Evolutionary conservation across 495 filamentous ascomycete species (phyloP), one percentile per base, ranked within the genome.

Genomic region (Trichoderma asperelloides): DNA sequence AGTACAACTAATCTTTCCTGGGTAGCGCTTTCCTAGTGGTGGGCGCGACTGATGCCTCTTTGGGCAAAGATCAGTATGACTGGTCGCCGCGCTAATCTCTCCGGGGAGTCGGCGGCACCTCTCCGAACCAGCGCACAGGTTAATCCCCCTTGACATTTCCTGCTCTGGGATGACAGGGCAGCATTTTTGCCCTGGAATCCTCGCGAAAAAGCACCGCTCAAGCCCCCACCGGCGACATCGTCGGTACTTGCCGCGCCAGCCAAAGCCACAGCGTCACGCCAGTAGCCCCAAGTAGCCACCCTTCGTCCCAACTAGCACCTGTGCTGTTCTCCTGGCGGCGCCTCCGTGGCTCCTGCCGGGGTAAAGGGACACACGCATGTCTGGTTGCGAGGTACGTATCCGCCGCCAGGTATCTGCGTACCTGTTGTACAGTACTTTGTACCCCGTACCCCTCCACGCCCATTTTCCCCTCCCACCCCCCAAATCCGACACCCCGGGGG

Each of bases 91-190:
- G 55, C 55, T 60, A 60, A 60, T 60, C 55, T 60, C 25, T 60
- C 55, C 55, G 55, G 55, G 55, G 55, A 60, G 25, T 18, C 55
- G 55, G 55, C 55, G 55, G 55, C 55, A 60, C 55, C 55, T 60
- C 55, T 60, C 55, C 55, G 55, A 30, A 60, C 55, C 23, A 60
- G 55, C 55, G 23, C 55, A 60, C 55, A 60, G 55, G 55, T 18
- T 27, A 12, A 4, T 60, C 55, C 55, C 55, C 55, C 55, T 60
- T 60, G 55, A 25, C 55, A 30, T n/a, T n/a, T 51, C 18, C 3
- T 27, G 25, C 12, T n/a, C n/a, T 60, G 55, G 15, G 23, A 25
- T 9, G 25, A 30, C 55, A 23, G 23, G 49, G 16, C 49, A 55
- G 49, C 55, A 25, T 13, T 27, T 30, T 16, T 60, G 55, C 55